Conservation (phyloP, 148 eudicot species). For the Camellia japonica region DNA sequence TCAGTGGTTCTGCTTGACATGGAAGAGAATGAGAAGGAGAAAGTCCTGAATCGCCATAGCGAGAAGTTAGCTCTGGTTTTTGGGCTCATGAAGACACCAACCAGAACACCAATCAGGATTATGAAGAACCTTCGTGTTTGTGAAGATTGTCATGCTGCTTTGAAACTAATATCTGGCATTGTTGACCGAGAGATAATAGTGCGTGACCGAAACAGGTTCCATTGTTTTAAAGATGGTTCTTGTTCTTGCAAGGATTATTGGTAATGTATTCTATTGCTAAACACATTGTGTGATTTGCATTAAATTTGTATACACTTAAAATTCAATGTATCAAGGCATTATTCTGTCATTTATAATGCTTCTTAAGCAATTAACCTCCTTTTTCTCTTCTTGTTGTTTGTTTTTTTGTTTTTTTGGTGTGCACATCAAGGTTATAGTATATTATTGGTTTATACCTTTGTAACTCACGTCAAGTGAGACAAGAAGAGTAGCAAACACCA, state of each 20-base stretch:
- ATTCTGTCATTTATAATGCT: too few relatives aligned
- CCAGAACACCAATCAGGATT: conserved; percentile 18
- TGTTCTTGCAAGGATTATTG: conserved; percentile 26
- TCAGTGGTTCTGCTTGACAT: conserved; percentile 21
- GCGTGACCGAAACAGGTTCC: conserved; percentile 22
- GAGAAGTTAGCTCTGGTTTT: conserved; percentile 22
- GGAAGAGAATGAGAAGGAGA: conserved; percentile 22
- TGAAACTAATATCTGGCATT: conserved; percentile 17
- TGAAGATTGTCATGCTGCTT: conserved; percentile 23
- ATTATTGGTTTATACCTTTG: too few relatives aligned
- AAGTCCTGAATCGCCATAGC: conserved; percentile 14
- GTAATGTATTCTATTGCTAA: not conserved
- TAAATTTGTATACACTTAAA: too few relatives aligned
- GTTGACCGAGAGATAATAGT: conserved; percentile 17
- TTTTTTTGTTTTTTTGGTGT: too few relatives aligned
- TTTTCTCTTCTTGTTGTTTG: too few relatives aligned
- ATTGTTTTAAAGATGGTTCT: conserved; percentile 20
- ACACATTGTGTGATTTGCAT: too few relatives aligned
- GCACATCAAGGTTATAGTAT: too few relatives aligned
- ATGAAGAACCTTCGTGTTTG: conserved; percentile 26
- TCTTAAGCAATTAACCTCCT: too few relatives aligned
- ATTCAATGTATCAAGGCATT: too few relatives aligned
- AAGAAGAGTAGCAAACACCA: too few relatives aligned
- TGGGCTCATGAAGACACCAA: conserved; percentile 16
- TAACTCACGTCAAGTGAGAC: too few relatives aligned